A percentile compares a stretch with the other conserved stretches of the same genome.
Conservation (phyloP, 345 rosid species). For the Pistacia atlantica region DNA sequence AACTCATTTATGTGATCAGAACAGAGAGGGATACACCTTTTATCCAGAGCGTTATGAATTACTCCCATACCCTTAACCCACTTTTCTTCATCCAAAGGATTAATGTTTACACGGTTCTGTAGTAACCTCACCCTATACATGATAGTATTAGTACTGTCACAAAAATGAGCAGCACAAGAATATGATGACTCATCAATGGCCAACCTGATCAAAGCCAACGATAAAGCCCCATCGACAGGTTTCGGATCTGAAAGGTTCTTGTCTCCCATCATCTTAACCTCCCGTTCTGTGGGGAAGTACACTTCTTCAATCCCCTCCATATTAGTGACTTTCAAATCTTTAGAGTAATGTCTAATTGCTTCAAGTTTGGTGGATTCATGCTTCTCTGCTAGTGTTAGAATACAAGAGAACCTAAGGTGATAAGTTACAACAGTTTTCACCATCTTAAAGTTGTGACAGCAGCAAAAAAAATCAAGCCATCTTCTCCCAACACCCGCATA, state of each 20-base stretch:
- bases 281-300: conserved; percentile 79
- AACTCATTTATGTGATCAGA: conserved; percentile 63
- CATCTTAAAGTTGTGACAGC: conserved; percentile 86
- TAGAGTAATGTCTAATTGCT: conserved; percentile 75
- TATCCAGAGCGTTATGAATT: conserved; percentile 62
- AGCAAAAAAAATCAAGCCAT: conserved; percentile 94
- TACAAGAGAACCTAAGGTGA: conserved; percentile 91
- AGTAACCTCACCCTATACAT: conserved; percentile 63
- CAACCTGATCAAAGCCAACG: conserved; percentile 69
- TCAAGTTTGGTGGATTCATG: conserved; percentile 85
- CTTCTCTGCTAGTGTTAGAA: conserved; percentile 86
- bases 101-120: conserved; percentile 48
- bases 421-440: conserved; percentile 79
- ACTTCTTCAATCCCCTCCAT: conserved; percentile 52
- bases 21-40: conserved; percentile 75
- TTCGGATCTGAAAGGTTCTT: conserved; percentile 73
- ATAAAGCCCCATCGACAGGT: conserved; percentile 82
- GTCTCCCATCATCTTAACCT: conserved; percentile 95
- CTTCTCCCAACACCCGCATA: conserved; percentile 85
- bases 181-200: conserved; percentile 64
- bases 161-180: conserved; percentile 74
- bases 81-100: conserved; percentile 50
- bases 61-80: conserved; percentile 66
- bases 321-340: conserved; percentile 69
- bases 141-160: conserved; percentile 58